Conservation (phyloP, 2,329 filamentous ascomycete species). For the Ascochyta pisi region DNA sequence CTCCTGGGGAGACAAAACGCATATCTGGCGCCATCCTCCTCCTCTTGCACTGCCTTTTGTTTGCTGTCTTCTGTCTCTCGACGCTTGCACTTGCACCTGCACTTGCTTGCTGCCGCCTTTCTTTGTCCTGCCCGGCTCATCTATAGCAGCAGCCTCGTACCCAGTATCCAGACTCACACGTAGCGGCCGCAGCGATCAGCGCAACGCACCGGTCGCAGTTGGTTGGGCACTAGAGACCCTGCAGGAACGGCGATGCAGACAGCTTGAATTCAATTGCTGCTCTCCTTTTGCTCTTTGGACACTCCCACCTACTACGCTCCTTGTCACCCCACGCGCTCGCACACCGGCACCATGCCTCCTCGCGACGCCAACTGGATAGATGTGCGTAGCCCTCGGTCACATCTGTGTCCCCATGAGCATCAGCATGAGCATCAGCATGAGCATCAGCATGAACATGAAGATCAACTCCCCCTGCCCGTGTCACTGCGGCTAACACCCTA, state of each 20-base stretch:
- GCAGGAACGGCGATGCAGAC: slow-evolving; percentile 17
- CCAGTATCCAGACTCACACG: neutral
- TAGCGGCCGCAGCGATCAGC: slow-evolving; percentile 1
- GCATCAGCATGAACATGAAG: too few relatives aligned
- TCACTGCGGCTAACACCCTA: slow-evolving; percentile 30
- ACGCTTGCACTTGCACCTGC: neutral
- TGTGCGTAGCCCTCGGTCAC: slow-evolving; percentile 32
- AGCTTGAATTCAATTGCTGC: slow-evolving; percentile 5
- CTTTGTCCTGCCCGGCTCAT: neutral
- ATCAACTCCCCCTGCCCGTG: slow-evolving; percentile 7
- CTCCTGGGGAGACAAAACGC: slow-evolving; percentile 3
- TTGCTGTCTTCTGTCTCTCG: neutral
- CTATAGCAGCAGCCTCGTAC: neutral
- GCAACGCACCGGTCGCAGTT: slow-evolving; percentile 1
- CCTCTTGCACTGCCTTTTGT: neutral
- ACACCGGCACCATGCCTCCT: slow-evolving; percentile 37
- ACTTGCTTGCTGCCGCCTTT: neutral
- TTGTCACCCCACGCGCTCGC: neutral
- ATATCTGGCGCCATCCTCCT: slow-evolving; percentile 17
- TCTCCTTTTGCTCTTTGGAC: slow-evolving; percentile 18
- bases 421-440: too few relatives aligned
- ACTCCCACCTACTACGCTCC: slow-evolving; percentile 18
- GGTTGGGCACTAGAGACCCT: slow-evolving; percentile 7
- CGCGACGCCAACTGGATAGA: slow-evolving; percentile 51
- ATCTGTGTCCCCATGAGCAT: neutral